Evolutionary conservation across 2,329 filamentous ascomycete species (phyloP).

Genomic region (Neophaeococcomyces mojaviensis): DNA sequence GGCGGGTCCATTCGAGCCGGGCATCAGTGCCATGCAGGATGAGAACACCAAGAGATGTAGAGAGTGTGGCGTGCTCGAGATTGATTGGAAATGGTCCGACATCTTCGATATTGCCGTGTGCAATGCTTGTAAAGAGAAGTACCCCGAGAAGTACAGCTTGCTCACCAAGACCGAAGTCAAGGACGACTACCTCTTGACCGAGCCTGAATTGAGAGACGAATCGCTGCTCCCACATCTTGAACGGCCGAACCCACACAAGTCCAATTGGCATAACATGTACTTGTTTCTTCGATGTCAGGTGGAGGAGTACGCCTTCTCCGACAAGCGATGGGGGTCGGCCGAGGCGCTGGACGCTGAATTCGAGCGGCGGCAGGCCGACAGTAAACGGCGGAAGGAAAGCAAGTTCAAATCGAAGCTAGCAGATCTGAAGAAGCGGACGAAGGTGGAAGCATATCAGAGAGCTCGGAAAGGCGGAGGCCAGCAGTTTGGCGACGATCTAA

Average conservation of each 20-base stretch:
- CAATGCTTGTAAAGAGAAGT: slow-evolving; percentile 76
- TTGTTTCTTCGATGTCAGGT: slow-evolving; percentile 89
- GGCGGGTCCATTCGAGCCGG: slow-evolving; percentile 79
- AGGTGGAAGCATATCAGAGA: slow-evolving; percentile 80
- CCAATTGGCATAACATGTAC: slow-evolving; percentile 98
- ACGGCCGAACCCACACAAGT: slow-evolving; percentile 88
- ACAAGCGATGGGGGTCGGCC: slow-evolving; percentile 80
- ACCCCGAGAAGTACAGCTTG: slow-evolving; percentile 86
- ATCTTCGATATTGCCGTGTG: slow-evolving; percentile 71
- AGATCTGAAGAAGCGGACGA: slow-evolving; percentile 86
- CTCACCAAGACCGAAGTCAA: slow-evolving; percentile 94
- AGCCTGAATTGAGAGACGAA: slow-evolving; percentile 83
- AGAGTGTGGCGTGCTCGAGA: slow-evolving; percentile 76
- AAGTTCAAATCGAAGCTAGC: slow-evolving; percentile 86
- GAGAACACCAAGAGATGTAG: slow-evolving; percentile 65
- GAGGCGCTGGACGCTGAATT: slow-evolving; percentile 86
- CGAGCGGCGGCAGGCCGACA: slow-evolving; percentile 66
- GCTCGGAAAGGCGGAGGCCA: slow-evolving; percentile 49
- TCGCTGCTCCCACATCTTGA: slow-evolving; percentile 81
- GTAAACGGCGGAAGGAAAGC: slow-evolving; percentile 77
- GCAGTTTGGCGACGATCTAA: slow-evolving; percentile 70
- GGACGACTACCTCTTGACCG: slow-evolving; percentile 91
- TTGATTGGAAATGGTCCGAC: slow-evolving; percentile 93
- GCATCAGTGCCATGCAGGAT: slow-evolving; percentile 63
- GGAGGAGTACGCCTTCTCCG: slow-evolving; percentile 79